Conservation (phyloP, 768 basidiomycete genomes). For the Leccinum ochraceum region DNA sequence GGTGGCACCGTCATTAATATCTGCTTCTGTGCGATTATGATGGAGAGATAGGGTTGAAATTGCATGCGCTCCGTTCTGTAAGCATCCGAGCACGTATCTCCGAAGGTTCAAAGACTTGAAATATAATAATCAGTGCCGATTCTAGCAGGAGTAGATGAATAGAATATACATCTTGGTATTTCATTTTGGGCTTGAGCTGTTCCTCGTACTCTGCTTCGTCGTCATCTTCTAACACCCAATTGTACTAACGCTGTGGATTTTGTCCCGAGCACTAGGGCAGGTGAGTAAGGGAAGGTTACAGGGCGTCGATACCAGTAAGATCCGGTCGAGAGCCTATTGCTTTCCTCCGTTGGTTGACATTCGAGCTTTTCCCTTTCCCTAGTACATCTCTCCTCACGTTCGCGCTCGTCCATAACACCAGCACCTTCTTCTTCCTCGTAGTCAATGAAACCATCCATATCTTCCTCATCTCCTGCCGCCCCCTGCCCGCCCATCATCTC, state of each 20-base stretch:
- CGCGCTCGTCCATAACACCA: conserved; percentile 74
- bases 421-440: conserved; percentile 82
- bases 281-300: conserved; percentile 12
- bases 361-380: conserved; percentile 62
- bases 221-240: conserved; percentile 88
- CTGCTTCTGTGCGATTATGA: conserved; percentile 64
- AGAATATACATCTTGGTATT: conserved; percentile 73
- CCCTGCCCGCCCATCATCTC: conserved; percentile 73
- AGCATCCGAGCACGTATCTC: conserved; percentile 89
- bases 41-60: conserved; percentile 67
- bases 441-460: conserved; percentile 75
- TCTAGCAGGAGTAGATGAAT: conserved; percentile 4
- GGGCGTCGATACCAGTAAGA: conserved; percentile 75
- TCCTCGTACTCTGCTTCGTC: conserved; percentile 53
- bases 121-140: conserved; percentile 10
- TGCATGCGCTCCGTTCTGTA: conserved; percentile 96
- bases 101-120: conserved; percentile 94
- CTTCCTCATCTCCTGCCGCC: conserved; percentile 53
- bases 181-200: conserved; percentile 67
- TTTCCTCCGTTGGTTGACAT: conserved; percentile 56
- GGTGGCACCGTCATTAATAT: conserved; percentile 76
- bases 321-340: conserved; percentile 66
- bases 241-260: conserved; percentile 94
- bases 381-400: conserved; percentile 68
- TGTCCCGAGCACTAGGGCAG: conserved; percentile 79